Evolutionary conservation across 805 yeast species (phyloP), one percentile per base, ranked within the genome.

Genomic region (Pichia nakasei): DNA sequence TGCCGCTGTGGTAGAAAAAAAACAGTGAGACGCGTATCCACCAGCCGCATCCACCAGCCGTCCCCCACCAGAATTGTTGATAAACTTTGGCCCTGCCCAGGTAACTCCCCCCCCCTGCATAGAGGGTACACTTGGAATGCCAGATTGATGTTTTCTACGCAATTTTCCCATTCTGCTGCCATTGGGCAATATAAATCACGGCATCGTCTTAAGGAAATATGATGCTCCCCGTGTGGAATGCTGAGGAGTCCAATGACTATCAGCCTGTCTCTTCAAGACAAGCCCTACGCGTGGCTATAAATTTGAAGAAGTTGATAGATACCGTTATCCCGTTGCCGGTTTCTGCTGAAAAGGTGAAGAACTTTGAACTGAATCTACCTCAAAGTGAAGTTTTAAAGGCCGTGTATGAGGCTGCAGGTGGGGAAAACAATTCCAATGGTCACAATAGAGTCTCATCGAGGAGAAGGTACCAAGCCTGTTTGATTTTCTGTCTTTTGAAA

Each of bases 391-490:
- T 84, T 2, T 58, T 83, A n/a, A 58, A 68, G 13, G 68, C 85
- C 46, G 82, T 79, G 2, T 68, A 74, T 43, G 72, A 70, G 24
- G 93, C 95, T 6, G 94, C 94, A 18, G 94, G 94, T 9, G 95
- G 95, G 19, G 68, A 68, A 39, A 86, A 85, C 5, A 63, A 82
- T 3, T 61, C 95, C 19, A 67, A 68, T 39, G 86, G 86, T 5
- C 63, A 82, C 2, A 61, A 67, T 40, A 79, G 78, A 1, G 19
- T n/a, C 6, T 64, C 81, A 0, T 69, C 81, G 1, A 68, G 80
- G 0, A 67, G 71, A 52, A 77, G 78, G 55, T 85, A 85, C 57
- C 73, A 82, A 43, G 80, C 88, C 0, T 72, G 78, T 21, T 59
- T 86, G 38, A 70, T 85, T 1, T 87, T 83, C 60, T 79, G 85